These are phyloP conservation scores for Tausonia pullulans DNA, from an alignment of 1,284 basidiomycete species.

Conservation along the genomic window DNA sequence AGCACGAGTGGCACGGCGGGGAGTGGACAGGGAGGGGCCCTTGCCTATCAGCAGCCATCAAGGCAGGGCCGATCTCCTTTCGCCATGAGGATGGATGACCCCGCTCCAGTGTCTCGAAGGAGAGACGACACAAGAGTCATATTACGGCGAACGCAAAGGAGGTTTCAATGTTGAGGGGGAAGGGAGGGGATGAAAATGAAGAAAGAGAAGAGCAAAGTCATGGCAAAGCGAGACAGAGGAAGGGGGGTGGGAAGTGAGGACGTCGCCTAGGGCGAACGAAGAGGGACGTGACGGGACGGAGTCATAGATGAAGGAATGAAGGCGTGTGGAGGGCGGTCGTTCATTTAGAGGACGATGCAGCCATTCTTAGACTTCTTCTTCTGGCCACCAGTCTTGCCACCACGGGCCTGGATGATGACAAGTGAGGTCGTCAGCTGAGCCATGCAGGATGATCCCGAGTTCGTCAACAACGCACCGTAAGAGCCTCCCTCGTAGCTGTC, in stretches of 20 bases:
- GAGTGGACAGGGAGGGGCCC: too few relatives aligned
- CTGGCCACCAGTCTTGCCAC: slow-evolving; percentile 7
- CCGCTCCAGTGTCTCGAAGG: too few relatives aligned
- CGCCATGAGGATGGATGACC: too few relatives aligned
- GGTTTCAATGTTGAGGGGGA: not conserved
- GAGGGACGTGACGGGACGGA: not conserved
- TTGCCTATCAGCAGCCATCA: too few relatives aligned
- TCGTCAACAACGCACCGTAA: slow-evolving; percentile 38
- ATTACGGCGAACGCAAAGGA: not conserved
- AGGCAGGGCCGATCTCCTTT: too few relatives aligned
- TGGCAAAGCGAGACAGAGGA: not conserved
- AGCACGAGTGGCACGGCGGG: too few relatives aligned
- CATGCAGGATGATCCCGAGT: not conserved
- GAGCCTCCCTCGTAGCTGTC: slow-evolving; percentile 69
- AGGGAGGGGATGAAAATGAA: not conserved
- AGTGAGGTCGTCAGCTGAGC: not conserved
- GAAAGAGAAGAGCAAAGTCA: not conserved
- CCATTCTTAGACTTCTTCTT: slow-evolving; percentile 24
- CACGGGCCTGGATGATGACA: slow-evolving; percentile 16
- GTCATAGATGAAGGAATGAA: not conserved
- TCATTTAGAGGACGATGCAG: slow-evolving; percentile 45
- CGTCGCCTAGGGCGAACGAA: not conserved
- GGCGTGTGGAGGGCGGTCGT: not conserved
- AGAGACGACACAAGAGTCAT: too few relatives aligned
- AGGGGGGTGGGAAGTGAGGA: not conserved